Percentiles rank a stretch among this genome's conserved stretches.
These are phyloP conservation scores for Cladosporium colombiae DNA, from an alignment of 2,329 filamentous ascomycete genomes.

Conservation along the genomic window DNA sequence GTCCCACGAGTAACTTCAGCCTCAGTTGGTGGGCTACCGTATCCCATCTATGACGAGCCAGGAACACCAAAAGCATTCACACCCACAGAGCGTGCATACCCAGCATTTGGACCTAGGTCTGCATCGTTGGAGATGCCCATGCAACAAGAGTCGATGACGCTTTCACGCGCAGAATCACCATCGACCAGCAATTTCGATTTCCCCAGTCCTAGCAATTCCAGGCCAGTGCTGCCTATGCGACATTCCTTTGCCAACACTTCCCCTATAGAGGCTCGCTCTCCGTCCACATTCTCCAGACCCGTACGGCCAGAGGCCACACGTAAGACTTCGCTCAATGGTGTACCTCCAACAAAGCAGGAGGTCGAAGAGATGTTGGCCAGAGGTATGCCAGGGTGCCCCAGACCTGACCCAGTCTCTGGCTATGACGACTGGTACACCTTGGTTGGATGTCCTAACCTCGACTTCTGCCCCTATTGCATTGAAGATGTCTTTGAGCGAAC, in stretches of 20 bases:
- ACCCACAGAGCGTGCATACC: constrained; percentile 47
- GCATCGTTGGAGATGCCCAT: constrained; percentile 24
- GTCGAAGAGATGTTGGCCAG: constrained; percentile 47
- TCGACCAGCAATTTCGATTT: constrained; percentile 22
- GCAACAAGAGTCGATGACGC: constrained; percentile 16
- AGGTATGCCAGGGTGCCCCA: constrained; percentile 66
- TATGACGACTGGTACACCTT: constrained; percentile 81
- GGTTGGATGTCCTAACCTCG: constrained; percentile 67
- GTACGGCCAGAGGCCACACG: constrained; percentile 10
- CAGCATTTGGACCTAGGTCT: constrained; percentile 34
- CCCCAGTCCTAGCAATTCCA: constrained; percentile 7
- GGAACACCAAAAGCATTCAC: constrained; percentile 37
- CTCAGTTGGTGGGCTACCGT: constrained; percentile 23
- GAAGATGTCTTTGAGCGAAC: constrained; percentile 67
- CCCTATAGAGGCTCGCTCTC: constrained; percentile 21
- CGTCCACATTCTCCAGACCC: constrained; percentile 16
- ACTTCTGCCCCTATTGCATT: constrained; percentile 83
- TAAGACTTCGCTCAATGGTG: constrained; percentile 13
- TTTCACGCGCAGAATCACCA: constrained; percentile 26
- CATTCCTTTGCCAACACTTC: constrained; percentile 23
- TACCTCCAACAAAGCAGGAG: constrained; percentile 41
- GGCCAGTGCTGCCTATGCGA: constrained; percentile 9
- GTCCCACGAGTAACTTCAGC: constrained; percentile 10
- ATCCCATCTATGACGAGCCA: constrained; percentile 33
- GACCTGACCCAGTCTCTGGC: constrained; percentile 62